Conservation (phyloP, 805 yeast genomes). For the Wickerhamomyces silvicola region DNA sequence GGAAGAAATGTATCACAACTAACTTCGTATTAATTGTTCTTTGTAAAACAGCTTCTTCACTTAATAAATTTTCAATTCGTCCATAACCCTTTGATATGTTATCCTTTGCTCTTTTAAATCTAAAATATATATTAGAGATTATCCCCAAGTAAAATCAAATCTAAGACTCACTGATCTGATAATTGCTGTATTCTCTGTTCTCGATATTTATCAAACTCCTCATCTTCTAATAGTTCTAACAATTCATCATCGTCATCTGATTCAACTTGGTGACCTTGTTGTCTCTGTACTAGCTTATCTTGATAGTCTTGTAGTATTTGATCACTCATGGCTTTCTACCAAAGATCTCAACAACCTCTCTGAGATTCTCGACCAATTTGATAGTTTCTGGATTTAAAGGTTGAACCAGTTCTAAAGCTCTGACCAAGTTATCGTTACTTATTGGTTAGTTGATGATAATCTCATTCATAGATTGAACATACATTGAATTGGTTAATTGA, state of each 20-base stretch:
- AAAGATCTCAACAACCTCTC: conserved; percentile 1
- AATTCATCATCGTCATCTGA: conserved; percentile 34
- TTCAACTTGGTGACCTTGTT: conserved; percentile 16
- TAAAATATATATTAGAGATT: conserved; percentile 9
- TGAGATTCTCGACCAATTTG: too few relatives aligned
- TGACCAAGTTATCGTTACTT: conserved; percentile 5
- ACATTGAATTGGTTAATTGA: conserved; percentile 5
- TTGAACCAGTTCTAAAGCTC: conserved; percentile 1
- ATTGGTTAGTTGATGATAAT: neutral
- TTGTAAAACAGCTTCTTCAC: conserved; percentile 54
- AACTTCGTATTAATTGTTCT: conserved; percentile 35
- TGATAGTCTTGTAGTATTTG: conserved; percentile 36
- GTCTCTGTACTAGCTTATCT: conserved; percentile 25
- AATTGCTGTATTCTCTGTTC: conserved; percentile 59
- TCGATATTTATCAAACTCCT: conserved; percentile 46
- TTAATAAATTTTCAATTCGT: conserved; percentile 30
- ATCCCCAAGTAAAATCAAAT: neutral
- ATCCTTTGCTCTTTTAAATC: conserved; percentile 28
- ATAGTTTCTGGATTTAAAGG: too few relatives aligned
- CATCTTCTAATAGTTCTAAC: conserved; percentile 47
- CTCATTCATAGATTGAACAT: conserved; percentile 1
- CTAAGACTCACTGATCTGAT: conserved; percentile 27
- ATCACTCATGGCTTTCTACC: conserved; percentile 3
- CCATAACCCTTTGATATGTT: conserved; percentile 39
- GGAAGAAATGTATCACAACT: conserved; percentile 57